These are phyloP conservation scores for Heliamphora exappendiculata DNA, from an alignment of 148 eudicot species.

Conservation along the genomic window DNA sequence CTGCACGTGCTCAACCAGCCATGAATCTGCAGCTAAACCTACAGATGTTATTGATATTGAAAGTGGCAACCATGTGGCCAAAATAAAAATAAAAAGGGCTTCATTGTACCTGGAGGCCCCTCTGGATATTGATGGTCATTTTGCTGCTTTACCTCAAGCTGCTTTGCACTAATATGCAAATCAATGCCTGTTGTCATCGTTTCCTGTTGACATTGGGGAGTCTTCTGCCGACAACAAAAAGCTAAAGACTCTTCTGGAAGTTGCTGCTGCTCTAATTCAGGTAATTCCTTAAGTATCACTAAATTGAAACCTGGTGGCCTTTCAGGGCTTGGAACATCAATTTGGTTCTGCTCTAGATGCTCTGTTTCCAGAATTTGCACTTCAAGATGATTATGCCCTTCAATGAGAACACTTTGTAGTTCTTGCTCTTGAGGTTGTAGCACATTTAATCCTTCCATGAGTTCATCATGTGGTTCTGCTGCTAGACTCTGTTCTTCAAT, in stretches of 20 bases:
- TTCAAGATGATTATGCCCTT: neutral
- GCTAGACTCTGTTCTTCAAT: neutral
- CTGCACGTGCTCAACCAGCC: neutral
- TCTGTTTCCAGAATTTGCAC: neutral
- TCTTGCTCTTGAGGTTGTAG: neutral
- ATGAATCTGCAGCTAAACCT: neutral
- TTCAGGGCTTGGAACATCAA: neutral
- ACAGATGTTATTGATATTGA: neutral
- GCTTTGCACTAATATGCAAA: neutral
- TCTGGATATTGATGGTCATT: neutral
- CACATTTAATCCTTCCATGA: neutral
- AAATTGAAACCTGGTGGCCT: neutral
- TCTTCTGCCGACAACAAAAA: neutral
- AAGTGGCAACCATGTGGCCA: neutral
- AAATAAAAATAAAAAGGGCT: neutral
- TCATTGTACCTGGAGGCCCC: neutral
- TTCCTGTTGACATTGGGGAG: neutral
- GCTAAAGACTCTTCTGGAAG: slow-evolving; percentile 1
- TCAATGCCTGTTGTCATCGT: neutral
- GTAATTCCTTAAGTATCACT: neutral
- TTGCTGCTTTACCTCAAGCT: neutral
- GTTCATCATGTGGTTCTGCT: neutral
- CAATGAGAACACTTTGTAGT: neutral
- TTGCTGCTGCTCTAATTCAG: neutral
- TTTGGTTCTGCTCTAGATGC: neutral